phyloP scores from a whole-genome alignment of 106 monocot genomes.

The Dioscorea zingiberensis region DNA sequence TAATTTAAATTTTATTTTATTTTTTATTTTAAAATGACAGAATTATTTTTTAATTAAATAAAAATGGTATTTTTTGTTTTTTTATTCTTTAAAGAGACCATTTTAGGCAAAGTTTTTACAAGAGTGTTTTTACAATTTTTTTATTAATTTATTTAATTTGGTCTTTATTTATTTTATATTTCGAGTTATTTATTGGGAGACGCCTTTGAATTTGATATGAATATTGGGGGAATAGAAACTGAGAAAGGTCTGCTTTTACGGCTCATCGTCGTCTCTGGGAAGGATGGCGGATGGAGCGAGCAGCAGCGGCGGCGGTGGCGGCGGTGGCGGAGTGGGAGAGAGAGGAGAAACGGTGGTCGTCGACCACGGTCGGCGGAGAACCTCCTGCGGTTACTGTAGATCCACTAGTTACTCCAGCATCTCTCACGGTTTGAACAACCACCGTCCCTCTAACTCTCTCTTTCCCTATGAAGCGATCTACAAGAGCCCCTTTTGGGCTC shows the following conservation, averaged over 20 bases:
- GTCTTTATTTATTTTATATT: neutral
- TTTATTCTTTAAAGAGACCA: too few species aligned
- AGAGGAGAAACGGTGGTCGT: conserved; percentile 48
- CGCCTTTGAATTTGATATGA: neutral
- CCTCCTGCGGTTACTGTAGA: conserved; percentile 64
- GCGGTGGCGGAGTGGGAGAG: neutral
- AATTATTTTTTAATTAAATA: too few species aligned
- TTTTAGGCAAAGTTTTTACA: too few species aligned
- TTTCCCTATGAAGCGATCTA: too few species aligned
- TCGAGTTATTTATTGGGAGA: neutral
- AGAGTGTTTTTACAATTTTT: too few species aligned
- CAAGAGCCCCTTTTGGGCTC: too few species aligned
- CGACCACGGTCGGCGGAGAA: conserved; percentile 28
- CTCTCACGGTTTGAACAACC: conserved; percentile 34
- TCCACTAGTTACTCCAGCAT: conserved; percentile 29
- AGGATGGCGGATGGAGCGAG: conserved; percentile 26
- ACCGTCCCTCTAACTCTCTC: neutral
- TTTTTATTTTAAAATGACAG: too few species aligned
- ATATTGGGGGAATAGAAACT: neutral
- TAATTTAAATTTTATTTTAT: too few species aligned
- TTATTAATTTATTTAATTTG: neutral
- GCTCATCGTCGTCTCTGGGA: conserved; percentile 14
- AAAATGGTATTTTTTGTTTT: too few species aligned
- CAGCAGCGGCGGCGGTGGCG: conserved; percentile 18
- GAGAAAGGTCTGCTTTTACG: neutral